Base-by-base conservation (phyloP, 768 basidiomycete species). In the Wakefieldia striispora region DNA sequence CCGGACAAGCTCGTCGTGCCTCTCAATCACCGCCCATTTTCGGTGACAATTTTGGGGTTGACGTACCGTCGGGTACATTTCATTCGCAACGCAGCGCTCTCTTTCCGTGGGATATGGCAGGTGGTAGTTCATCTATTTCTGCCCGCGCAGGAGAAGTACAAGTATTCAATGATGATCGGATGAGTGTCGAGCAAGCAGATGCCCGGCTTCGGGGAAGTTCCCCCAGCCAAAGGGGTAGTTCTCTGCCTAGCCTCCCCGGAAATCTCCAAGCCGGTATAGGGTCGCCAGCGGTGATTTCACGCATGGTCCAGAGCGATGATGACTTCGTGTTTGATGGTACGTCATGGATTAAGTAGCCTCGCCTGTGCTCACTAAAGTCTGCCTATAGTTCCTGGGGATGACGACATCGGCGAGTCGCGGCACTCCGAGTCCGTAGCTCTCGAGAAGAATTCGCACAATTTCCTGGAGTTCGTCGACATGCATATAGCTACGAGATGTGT, bases 41-140 rank as follows among this genome's bases (percentile, higher is more conserved):
- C 21, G 79, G 76, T 33, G 77, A 74, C 42, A 69, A 81, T 49
- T 67, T 85, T 37, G 77, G 72, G 12, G 58, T 79, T 43, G 77
- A 78, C 39, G 51, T 75, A 6, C 73, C 65, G 31, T 63, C 70
- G 24, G 70, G 72, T 35, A 65, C 66, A 27, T 64, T 68, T 36
- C 70, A 72, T 24, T 87, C 86, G 17, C 87, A 88, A 59, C 73
- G 77, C 29, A 86, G 81, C 54, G 82, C 84, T 9, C 62, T 91
- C 26, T 90, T 90, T 62, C 89, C 90, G 6, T 92, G 89, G 89
- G 88, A 91, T 60, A 79, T 91, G 62, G 88, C 88, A 5, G 86
- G 83, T 1, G 74, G 72, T 35, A 87, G 83, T 44, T 86, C 84
- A 1, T 82, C 78, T 27, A 72, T 70, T 21, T 56, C 60, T 27